A percentile compares a stretch with the other conserved stretches of the same genome.
Conservation (phyloP, 305 asterid species). For the Vinca major region DNA sequence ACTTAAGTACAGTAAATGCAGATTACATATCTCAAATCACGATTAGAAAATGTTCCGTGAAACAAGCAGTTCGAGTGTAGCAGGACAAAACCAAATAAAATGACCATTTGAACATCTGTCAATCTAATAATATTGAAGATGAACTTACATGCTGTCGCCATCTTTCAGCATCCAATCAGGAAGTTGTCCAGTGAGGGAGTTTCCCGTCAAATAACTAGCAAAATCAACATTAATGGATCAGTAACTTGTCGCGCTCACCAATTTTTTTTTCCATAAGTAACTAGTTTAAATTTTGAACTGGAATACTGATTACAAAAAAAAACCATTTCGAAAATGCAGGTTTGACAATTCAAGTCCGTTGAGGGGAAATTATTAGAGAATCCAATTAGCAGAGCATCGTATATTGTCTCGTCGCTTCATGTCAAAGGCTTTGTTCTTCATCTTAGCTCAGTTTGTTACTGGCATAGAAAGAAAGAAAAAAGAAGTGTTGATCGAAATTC, state of each 20-base stretch:
- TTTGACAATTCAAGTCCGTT: background rate
- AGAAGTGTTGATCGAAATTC: slow-evolving; percentile 7
- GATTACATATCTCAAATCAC: background rate
- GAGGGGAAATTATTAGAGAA: background rate
- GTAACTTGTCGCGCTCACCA: background rate
- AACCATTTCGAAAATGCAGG: background rate
- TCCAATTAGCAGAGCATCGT: background rate
- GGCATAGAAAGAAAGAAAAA: background rate
- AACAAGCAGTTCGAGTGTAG: too few species aligned
- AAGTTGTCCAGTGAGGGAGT: slow-evolving; percentile 38
- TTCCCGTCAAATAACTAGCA: slow-evolving; percentile 63
- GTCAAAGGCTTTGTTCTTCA: background rate
- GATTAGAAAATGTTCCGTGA: too few species aligned
- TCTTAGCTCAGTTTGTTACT: background rate
- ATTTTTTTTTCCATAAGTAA: background rate
- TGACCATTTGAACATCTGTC: too few species aligned
- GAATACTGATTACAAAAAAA: background rate
- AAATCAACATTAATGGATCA: slow-evolving; percentile 5
- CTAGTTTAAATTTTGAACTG: background rate
- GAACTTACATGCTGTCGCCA: slow-evolving; percentile 36
- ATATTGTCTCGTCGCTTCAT: background rate
- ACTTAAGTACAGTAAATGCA: background rate
- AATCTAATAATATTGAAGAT: background rate
- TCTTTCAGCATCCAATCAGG: slow-evolving; percentile 45
- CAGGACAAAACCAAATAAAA: too few species aligned